These are phyloP conservation scores for Malus domestica DNA, from an alignment of 306 rosid species.

Conservation along the genomic window DNA sequence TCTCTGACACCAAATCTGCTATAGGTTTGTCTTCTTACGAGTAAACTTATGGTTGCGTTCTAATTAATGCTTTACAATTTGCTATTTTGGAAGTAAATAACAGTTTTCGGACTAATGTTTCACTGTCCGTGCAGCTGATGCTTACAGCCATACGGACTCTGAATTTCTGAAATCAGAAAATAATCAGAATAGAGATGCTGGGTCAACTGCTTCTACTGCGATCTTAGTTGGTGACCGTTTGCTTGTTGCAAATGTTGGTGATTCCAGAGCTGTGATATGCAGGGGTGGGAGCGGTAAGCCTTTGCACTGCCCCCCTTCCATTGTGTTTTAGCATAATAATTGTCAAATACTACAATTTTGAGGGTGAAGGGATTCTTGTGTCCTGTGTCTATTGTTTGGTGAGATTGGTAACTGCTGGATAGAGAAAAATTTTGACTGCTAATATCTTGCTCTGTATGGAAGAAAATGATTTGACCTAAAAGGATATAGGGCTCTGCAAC, in stretches of 20 bases:
- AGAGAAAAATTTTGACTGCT: not conserved
- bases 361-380: not conserved
- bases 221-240: slow-evolving; percentile 89
- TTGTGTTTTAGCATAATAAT: not conserved
- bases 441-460: not conserved
- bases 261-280: slow-evolving; percentile 88
- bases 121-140: slow-evolving; percentile 58
- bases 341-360: not conserved
- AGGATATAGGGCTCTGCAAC: not conserved
- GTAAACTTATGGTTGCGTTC: not conserved
- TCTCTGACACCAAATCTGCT: slow-evolving; percentile 91
- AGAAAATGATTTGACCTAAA: not conserved
- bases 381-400: not conserved
- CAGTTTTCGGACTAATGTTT: not conserved
- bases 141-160: slow-evolving; percentile 82
- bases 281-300: slow-evolving; percentile 83
- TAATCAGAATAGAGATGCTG: slow-evolving; percentile 82
- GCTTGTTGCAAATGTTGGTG: slow-evolving; percentile 97
- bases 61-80: slow-evolving; percentile 10
- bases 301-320: not conserved
- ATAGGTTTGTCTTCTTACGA: slow-evolving; percentile 44
- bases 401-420: not conserved
- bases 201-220: slow-evolving; percentile 98
- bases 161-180: slow-evolving; percentile 91
- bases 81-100: not conserved